Conservation (phyloP, 2,329 filamentous ascomycete species). For the Colletotrichum euphorbiae region DNA sequence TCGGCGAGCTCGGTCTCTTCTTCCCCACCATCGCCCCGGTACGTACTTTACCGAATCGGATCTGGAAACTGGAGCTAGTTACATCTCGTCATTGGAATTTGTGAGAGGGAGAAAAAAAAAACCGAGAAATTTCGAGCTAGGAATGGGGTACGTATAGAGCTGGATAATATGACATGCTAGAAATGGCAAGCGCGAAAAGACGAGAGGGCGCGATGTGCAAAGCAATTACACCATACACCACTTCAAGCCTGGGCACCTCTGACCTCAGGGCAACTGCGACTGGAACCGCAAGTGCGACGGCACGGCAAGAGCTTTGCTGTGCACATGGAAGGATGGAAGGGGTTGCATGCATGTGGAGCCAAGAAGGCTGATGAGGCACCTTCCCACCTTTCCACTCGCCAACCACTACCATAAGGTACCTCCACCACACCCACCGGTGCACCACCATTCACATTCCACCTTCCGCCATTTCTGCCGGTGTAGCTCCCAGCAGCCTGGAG, state of each 20-base stretch:
- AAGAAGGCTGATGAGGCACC: neutral
- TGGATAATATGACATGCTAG: conserved; percentile 3
- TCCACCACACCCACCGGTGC: neutral
- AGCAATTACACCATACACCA: too few relatives aligned
- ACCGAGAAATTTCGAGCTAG: conserved; percentile 6
- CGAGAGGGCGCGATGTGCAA: neutral
- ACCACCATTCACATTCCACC: too few relatives aligned
- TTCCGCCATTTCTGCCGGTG: neutral
- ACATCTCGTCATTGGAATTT: too few relatives aligned
- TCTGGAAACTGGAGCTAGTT: neutral
- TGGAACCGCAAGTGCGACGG: neutral
- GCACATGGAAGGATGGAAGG: neutral
- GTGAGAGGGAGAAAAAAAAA: neutral
- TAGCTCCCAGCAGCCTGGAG: conserved; percentile 5
- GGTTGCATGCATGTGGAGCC: neutral
- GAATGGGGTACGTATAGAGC: neutral
- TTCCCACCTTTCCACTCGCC: neutral
- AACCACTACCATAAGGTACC: neutral
- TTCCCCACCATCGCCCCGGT: conserved; percentile 3
- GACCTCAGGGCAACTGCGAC: neutral
- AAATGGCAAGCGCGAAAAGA: conserved; percentile 9
- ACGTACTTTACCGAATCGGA: conserved; percentile 9
- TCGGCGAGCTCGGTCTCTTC: conserved; percentile 15
- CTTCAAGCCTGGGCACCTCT: too few relatives aligned
- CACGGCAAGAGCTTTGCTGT: neutral